Evolutionary conservation across 805 yeast genomes (phyloP).

Genomic region (Kodamaea lidongshanica): DNA sequence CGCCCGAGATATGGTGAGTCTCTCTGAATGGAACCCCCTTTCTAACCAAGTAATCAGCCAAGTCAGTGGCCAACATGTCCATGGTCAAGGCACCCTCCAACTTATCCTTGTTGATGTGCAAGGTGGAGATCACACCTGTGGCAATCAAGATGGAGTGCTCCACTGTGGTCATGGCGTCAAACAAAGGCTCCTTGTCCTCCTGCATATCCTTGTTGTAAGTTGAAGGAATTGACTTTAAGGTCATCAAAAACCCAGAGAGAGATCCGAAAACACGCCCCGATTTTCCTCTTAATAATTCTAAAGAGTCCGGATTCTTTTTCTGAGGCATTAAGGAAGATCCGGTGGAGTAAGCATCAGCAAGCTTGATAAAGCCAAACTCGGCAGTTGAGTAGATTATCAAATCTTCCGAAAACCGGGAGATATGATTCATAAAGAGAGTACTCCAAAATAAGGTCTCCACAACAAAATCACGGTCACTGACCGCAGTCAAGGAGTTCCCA

Average conservation of each 20-base stretch:
- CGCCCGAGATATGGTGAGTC: conserved; percentile 98
- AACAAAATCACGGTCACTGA: conserved; percentile 94
- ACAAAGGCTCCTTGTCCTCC: conserved; percentile 98
- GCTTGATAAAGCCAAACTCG: conserved; percentile 88
- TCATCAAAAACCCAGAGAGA: conserved; percentile 92
- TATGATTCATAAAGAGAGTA: conserved; percentile 88
- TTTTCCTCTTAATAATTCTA: conserved; percentile 93
- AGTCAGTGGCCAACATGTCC: conserved; percentile 99
- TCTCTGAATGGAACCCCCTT: conserved; percentile 99
- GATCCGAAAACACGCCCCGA: conserved; percentile 97
- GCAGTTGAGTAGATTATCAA: conserved; percentile 94
- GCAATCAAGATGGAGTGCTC: conserved; percentile 93
- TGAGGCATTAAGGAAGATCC: conserved; percentile 99
- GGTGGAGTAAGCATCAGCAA: conserved; percentile 97
- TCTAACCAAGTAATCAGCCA: conserved; percentile 95
- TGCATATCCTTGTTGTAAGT: conserved; percentile 98
- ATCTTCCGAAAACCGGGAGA: conserved; percentile 92
- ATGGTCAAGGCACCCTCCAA: conserved; percentile 89
- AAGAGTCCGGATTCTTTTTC: conserved; percentile 95
- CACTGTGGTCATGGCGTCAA: conserved; percentile 83
- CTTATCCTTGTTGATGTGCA: conserved; percentile 60
- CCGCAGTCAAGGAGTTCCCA: conserved; percentile 96
- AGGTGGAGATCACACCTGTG: conserved; percentile 91
- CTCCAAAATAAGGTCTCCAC: conserved; percentile 96
- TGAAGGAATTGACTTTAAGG: conserved; percentile 94